Percentiles rank a stretch among this genome's conserved stretches.
Conservation (phyloP, 1,284 basidiomycete genomes). For the Xanthoconium separans region DNA sequence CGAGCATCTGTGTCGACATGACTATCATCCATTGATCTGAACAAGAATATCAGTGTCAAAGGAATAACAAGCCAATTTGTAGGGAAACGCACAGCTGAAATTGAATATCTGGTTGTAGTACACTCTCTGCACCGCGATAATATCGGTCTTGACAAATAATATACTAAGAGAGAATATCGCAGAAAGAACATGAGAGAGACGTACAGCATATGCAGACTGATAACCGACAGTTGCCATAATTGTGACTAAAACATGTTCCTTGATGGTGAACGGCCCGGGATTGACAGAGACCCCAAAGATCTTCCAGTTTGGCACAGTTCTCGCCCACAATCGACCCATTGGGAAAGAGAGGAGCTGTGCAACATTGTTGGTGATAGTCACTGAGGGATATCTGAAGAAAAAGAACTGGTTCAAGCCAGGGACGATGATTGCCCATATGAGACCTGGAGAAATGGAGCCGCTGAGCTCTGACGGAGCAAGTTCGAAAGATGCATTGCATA, state of each 20-base stretch:
- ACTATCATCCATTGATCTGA: conserved; percentile 76
- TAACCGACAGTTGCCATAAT: conserved; percentile 79
- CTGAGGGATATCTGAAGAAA: conserved; percentile 63
- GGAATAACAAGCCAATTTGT: too few species aligned
- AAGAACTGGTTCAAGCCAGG: conserved; percentile 66
- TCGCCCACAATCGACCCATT: conserved; percentile 58
- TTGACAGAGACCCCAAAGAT: conserved; percentile 50
- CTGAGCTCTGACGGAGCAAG: not conserved
- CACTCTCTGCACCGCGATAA: conserved; percentile 72
- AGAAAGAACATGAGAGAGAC: not conserved
- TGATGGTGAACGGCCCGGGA: conserved; percentile 72
- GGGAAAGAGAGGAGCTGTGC: conserved; percentile 70
- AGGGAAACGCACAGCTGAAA: conserved; percentile 49
- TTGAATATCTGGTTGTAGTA: conserved; percentile 66
- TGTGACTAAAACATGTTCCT: conserved; percentile 66
- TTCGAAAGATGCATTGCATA: conserved; percentile 18
- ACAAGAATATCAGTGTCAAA: conserved; percentile 44
- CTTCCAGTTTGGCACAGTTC: conserved; percentile 46
- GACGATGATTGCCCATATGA: conserved; percentile 59
- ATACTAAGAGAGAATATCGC: not conserved
- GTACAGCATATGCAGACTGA: conserved; percentile 35
- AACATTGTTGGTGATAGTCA: conserved; percentile 53
- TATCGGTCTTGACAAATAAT: conserved; percentile 37
- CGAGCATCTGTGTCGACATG: conserved; percentile 84
- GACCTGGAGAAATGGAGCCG: conserved; percentile 16